Base-by-base conservation (phyloP, 2,329 filamentous ascomycete genomes). In the Ceratocystis lukuohia region DNA sequence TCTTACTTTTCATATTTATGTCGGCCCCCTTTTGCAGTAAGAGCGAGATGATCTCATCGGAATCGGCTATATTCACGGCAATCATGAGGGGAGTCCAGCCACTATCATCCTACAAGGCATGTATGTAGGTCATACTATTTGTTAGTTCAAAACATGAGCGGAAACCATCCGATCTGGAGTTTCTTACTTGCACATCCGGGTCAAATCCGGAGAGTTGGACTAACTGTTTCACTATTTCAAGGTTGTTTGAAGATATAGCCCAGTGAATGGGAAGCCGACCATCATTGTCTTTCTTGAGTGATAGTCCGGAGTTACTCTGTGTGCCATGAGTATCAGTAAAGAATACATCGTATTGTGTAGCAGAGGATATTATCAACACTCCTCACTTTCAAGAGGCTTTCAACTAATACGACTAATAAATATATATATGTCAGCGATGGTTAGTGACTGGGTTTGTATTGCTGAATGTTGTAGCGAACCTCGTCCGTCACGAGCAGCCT, bases 201-300 rank as follows among this genome's bases (percentile, higher is more conserved):
- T 97, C 91, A 72, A 96, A 96, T 68, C 80, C 80, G 71, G 86
- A 86, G 69, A 80, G 79, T 66, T 88, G 81, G 1, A 88, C 81
- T 3, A 97, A 80, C 22, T 93, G 74, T 62, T 88, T 80, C 20
- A 89, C 85, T 68, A 96, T 91, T 28, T 86, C 82, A 5, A 87
- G 76, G 70, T 85, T 87, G 74, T 94, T 95, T 75, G 89, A 88
- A 25, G 92, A 94, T 1, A 86, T 84, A 0, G 94, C 93, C 94
- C 94, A 99, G 79, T 99, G 94, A 67, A 97, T 85, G 1, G 94
- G 87, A 46, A 96, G 83, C 57, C 94, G 89, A 17, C 91, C 90
- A 74, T 99, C 94, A 62, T 89, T 87, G 72, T 99, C 94, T 72
- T 86, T 84, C 67, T 76, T 76, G 61, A 78, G 80, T 30, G 89